A percentile compares a stretch with the other conserved stretches of the same genome.
Evolutionary conservation across 2,329 filamentous ascomycete species (phyloP).

Genomic region (Trichoderma asperellum): DNA sequence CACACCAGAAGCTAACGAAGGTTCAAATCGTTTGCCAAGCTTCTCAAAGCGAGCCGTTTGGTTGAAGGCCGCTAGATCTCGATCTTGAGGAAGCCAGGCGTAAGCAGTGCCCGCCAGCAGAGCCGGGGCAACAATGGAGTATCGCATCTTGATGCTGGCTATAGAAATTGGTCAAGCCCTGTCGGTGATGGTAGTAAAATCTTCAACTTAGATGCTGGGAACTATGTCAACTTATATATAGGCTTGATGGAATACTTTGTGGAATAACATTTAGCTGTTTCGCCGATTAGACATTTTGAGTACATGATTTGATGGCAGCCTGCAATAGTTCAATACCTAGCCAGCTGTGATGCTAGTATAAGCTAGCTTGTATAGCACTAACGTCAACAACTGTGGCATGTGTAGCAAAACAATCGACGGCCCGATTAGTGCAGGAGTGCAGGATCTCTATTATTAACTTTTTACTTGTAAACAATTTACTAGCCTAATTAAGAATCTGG

Average conservation of each 20-base stretch:
- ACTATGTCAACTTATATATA: slow-evolving; percentile 12
- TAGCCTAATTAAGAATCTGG: slow-evolving; percentile 21
- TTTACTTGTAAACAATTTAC: neutral
- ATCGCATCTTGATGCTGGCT: slow-evolving; percentile 33
- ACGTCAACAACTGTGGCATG: too few species aligned
- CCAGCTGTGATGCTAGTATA: too few species aligned
- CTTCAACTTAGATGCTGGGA: neutral
- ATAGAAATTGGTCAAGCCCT: neutral
- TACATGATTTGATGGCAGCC: neutral
- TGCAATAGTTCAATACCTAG: neutral
- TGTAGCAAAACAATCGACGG: neutral
- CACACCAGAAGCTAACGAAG: slow-evolving; percentile 33
- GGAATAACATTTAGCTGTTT: neutral
- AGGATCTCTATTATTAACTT: slow-evolving; percentile 2
- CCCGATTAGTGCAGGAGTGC: neutral
- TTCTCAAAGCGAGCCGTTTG: slow-evolving; percentile 39
- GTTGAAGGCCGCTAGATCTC: slow-evolving; percentile 41
- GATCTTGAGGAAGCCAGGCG: slow-evolving; percentile 41
- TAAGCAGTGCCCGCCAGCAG: slow-evolving; percentile 33
- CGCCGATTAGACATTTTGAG: neutral
- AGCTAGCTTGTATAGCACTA: neutral
- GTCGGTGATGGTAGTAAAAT: neutral
- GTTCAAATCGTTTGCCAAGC: slow-evolving; percentile 41
- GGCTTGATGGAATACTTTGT: neutral
- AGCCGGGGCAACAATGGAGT: slow-evolving; percentile 33